phyloP scores from a whole-genome alignment of 495 filamentous ascomycete genomes.

The Penicillium maclennaniae region DNA sequence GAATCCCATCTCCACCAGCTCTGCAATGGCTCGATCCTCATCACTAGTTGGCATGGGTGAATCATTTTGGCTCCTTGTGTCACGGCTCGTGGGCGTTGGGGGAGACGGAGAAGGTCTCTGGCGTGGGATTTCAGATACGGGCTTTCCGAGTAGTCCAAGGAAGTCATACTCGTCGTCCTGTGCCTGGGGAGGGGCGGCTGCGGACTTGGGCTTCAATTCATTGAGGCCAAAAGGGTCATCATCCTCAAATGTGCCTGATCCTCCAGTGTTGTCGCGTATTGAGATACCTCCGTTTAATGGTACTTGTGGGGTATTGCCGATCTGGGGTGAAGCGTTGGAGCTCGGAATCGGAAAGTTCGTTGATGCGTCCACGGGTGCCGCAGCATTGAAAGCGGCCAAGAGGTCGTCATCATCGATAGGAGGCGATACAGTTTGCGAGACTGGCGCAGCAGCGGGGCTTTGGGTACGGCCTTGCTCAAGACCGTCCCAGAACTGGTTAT shows the following conservation, averaged over 20 bases:
- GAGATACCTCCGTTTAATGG: constrained; percentile 20
- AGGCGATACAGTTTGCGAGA: constrained; percentile 45
- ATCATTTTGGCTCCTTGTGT: constrained; percentile 36
- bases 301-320: constrained; percentile 14
- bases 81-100: constrained; percentile 42
- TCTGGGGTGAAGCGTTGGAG: constrained; percentile 31
- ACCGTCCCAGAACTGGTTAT: constrained; percentile 69
- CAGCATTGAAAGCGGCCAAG: constrained; percentile 58
- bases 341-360: constrained; percentile 54
- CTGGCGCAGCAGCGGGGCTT: constrained; percentile 35
- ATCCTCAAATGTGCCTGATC: constrained; percentile 36
- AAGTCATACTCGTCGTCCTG: constrained; percentile 72
- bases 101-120: constrained; percentile 32
- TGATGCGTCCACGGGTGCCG: constrained; percentile 58
- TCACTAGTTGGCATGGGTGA: constrained; percentile 49
- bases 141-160: constrained; percentile 78
- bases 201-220: constrained; percentile 50
- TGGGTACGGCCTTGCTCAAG: constrained; percentile 48
- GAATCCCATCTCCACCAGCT: constrained; percentile 95
- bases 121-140: constrained; percentile 71
- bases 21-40: constrained; percentile 77
- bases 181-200: constrained; percentile 32
- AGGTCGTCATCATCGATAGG: constrained; percentile 54
- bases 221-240: constrained; percentile 79
- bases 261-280: constrained; percentile 21